Base-by-base conservation (phyloP, 2,329 filamentous ascomycete genomes). In the Calonectria pseudoturangicola region DNA sequence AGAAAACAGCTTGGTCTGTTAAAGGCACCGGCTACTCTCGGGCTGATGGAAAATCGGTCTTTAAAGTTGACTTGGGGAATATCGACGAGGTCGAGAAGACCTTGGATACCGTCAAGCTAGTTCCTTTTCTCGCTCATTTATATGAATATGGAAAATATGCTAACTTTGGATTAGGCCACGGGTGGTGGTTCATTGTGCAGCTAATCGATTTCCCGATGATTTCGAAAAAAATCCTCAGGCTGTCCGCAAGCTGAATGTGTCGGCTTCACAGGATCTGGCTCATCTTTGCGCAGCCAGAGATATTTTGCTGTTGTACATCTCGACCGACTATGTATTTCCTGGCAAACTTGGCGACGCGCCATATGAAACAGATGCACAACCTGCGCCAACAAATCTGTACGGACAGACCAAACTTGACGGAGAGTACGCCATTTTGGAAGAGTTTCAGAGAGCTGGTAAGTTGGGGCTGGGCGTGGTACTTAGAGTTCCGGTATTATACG, bases 121-220 rank as follows among this genome's bases (percentile, higher is more conserved):
- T 48, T 4, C 6, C 13, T 15, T 12, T 9, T 7, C 36, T 5
- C 30, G 30, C 2, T 3, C 25, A 39, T 30, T 10, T 13, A 30
- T 69, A 16, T 30, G n/a, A 8, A 13, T 5, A 15, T 15, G 54
- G 36, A 5, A 21, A 58, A 27, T n/a, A 58, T 54, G 71, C 73
- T 71, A 70, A 75, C 36, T 12, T 39, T 47, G 27, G 10, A 16
- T 43, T 48, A 95, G 93, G 80, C 94, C 95, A 8, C 86, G 93
- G 72, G 94, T 93, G 64, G 91, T 98, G 51, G 90, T 98, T 43
- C 95, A 98, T 83, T 96, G 95, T 95, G 96, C 95, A 43, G 95
- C 95, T 51, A 95, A 98, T 83, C 92, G 95, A 74, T 97, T 93
- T 80, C 95, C 96, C 2, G 95, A 98, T 84, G 93, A 93, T 81